Evolutionary conservation across 179 eudicot genomes (phyloP), one percentile per base, ranked within the genome.

Genomic region (Corrigiola litoralis): DNA sequence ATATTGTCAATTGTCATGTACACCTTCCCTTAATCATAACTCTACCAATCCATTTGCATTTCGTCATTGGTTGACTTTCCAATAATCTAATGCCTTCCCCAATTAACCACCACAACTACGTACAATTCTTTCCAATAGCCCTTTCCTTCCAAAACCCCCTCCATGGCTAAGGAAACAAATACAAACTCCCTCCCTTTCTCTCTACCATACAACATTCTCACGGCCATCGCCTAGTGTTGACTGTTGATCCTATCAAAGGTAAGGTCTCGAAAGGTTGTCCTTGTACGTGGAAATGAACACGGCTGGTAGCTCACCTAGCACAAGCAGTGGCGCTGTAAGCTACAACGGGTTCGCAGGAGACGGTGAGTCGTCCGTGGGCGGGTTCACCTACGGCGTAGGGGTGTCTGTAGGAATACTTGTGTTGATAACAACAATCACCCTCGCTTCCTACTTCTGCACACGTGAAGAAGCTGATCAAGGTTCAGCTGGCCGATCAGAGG

Each of bases 391-490:
- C 57, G 96, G 95, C 27, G 77, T 91, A 52, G 96, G 91, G 0
- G 72, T 91, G 5, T 89, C 97, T 2, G 72, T 87, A 31, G 97
- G 97, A 4, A 75, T 91, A 16, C 84, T 89, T 24, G 71, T 91
- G 45, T 80, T 91, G 49, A 89, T 91, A 70, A 80, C 91, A 25
- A 89, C 96, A 28, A 91, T 91, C 23, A 86, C 95, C 24, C 62
- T 91, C 0, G 81, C 89, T n/a, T 85, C 97, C 10, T 91, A 86
- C 69, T 91, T 76, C 52, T 92, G 98, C 64, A 77, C 90, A 14
- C 76, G 91, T 14, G 58, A 75, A 3, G 58, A 32, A 11, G 50
- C 49, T 11, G 63, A 16, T 2, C 9, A 60, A 4, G 11, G 13
- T 7, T 37, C 63, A 44, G 11, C 71, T 18, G 6, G 25, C 47